phyloP scores from a whole-genome alignment of 1,284 basidiomycete species.

The Mycena sp. region DNA sequence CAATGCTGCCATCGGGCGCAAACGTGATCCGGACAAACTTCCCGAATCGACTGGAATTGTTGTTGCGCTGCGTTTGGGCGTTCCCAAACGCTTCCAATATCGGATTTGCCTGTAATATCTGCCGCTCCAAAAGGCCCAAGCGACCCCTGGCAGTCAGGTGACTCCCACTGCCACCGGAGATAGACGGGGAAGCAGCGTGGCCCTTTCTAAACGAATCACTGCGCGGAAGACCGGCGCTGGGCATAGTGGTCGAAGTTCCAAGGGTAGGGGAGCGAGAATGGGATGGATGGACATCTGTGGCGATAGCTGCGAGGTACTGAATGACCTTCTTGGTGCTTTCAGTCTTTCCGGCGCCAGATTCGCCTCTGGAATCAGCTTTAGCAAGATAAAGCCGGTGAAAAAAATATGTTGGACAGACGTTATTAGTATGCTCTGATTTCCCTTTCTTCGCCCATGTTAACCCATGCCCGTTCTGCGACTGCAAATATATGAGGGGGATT shows the following conservation, averaged over 20 bases:
- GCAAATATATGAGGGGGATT: slow-evolving; percentile 98
- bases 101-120: slow-evolving; percentile 98
- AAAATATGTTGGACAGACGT: slow-evolving; percentile 68
- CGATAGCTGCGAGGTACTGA: slow-evolving; percentile 98
- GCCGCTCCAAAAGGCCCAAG: slow-evolving; percentile 92
- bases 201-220: slow-evolving; percentile 59
- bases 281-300: slow-evolving; percentile 80
- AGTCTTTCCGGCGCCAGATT: slow-evolving; percentile 99
- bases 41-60: slow-evolving; percentile 98
- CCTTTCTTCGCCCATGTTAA: slow-evolving; percentile 97
- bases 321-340: slow-evolving; percentile 99
- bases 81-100: slow-evolving; percentile 99
- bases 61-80: slow-evolving; percentile 98
- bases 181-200: slow-evolving; percentile 50
- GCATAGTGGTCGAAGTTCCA: slow-evolving; percentile 52
- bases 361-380: slow-evolving; percentile 70
- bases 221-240: slow-evolving; percentile 58
- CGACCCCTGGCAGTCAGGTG: slow-evolving; percentile 68
- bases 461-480: slow-evolving; percentile 97
- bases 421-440: slow-evolving; percentile 99
- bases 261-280: slow-evolving; percentile 70
- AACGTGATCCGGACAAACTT: slow-evolving; percentile 99
- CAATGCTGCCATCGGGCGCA: slow-evolving; percentile 92
- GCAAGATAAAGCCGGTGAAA: slow-evolving; percentile 20
- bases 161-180: slow-evolving; percentile 51